Base-by-base conservation (phyloP, 345 rosid species). In the Rhodamnia rubescens region DNA sequence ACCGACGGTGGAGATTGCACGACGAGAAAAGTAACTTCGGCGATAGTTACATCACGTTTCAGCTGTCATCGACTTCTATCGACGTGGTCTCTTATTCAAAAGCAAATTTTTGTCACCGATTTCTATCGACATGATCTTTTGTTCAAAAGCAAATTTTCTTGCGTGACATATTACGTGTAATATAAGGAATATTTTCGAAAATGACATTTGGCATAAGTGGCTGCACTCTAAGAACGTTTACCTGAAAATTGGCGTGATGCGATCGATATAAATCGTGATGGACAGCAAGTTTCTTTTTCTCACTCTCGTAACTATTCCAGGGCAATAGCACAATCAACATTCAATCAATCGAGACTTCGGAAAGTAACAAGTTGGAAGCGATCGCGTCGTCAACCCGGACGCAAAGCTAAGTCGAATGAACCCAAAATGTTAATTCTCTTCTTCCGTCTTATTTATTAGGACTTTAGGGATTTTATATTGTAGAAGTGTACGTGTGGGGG, bases 351-450 rank as follows among this genome's bases (percentile, higher is more conserved):
- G 36, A 59, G 54, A 53, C 54, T 13, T 59, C 16, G 36, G 9
- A 59, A 59, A 27, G 74, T 13, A 59, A 13, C 1, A 0, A 14
- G 36, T 59, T 1, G 8, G 0, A 5, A 0, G 2, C 1, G 6
- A 3, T n/a, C 8, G 6, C 1, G 18, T 0, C 9, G 0, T 18
- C 13, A 58, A 27, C 20, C 20, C 20, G 1, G 7, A 53, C 2
- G 18, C 7, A 53, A 16, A 16, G 21, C 18, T 18, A 0, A 53
- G 24, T 18, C 56, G 22, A 53, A 53, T 53, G 56, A 53, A 53
- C 24, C 8, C 56, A 20, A 53, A 20, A 20, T 22, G 9, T 9
- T 18, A 53, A 53, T 53, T 7, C 56, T 53, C 24, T 20, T 53
- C 8, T 20, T 53, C 56, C 18, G 18, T 53, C 4, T 53, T 53